Percentiles rank a stretch among this genome's conserved stretches.
phyloP scores from a whole-genome alignment of 2,329 filamentous ascomycete genomes.

The Tolypocladium tundrense region DNA sequence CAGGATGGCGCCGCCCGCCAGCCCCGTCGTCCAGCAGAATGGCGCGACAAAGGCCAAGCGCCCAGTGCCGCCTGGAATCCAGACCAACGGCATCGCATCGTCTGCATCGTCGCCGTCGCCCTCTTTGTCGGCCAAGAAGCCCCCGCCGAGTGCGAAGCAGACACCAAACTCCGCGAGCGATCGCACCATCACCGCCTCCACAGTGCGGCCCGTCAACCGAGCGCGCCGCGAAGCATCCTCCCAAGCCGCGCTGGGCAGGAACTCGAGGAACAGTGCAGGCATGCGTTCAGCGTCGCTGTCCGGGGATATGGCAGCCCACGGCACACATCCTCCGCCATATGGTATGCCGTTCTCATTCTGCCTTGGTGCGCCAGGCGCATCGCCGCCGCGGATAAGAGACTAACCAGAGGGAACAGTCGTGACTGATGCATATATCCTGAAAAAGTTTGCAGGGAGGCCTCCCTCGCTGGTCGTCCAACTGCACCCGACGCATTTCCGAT shows the following conservation, averaged over 20 bases:
- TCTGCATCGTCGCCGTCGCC: conserved; percentile 51
- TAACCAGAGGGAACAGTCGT: conserved; percentile 42
- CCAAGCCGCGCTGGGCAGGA: conserved; percentile 29
- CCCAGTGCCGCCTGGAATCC: conserved; percentile 53
- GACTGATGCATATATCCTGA: conserved; percentile 68
- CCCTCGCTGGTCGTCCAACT: conserved; percentile 84
- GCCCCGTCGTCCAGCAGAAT: conserved; percentile 34
- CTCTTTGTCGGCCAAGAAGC: conserved; percentile 45
- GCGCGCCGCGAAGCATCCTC: conserved; percentile 45
- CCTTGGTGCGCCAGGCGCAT: not conserved
- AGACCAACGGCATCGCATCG: conserved; percentile 51
- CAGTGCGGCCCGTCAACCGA: conserved; percentile 43
- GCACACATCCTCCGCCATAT: conserved; percentile 40
- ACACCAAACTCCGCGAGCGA: conserved; percentile 23
- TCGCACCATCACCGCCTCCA: conserved; percentile 26
- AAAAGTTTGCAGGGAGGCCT: conserved; percentile 62
- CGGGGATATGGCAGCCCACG: conserved; percentile 28
- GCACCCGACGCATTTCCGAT: conserved; percentile 75
- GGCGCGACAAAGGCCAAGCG: conserved; percentile 55
- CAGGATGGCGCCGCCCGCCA: conserved; percentile 43
- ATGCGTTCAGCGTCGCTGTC: conserved; percentile 37
- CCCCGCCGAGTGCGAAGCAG: conserved; percentile 33
- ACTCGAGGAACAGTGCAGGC: conserved; percentile 40
- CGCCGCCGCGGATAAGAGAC: not conserved
- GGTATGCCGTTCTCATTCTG: conserved; percentile 22